phyloP scores from a whole-genome alignment of 2,329 filamentous ascomycete genomes.

The Teratosphaeria zuluensis region DNA sequence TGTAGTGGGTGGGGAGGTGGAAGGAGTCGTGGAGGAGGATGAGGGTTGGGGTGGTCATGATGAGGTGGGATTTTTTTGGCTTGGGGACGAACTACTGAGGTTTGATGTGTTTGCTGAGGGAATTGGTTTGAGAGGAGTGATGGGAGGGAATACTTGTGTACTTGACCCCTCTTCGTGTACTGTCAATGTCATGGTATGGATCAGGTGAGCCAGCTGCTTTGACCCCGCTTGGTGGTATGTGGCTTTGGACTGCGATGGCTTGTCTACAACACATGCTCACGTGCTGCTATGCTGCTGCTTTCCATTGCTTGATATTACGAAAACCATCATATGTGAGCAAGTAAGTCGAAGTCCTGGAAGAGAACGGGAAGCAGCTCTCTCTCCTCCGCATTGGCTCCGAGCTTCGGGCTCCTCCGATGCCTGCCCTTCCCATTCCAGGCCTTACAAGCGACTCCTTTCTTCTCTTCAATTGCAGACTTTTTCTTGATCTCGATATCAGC shows the following conservation, averaged over 20 bases:
- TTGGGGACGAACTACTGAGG: not conserved
- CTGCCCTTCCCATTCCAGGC: not conserved
- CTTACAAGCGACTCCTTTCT: not conserved
- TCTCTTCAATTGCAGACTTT: not conserved
- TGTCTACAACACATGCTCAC: not conserved
- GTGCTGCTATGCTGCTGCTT: not conserved
- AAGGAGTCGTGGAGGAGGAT: slow-evolving; percentile 3
- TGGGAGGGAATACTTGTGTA: not conserved
- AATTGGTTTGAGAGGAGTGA: not conserved
- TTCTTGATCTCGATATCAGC: not conserved
- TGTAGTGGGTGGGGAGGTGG: slow-evolving; percentile 3
- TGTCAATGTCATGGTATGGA: not conserved
- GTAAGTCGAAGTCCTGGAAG: too few species aligned
- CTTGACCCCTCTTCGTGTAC: not conserved
- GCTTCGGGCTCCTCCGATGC: not conserved
- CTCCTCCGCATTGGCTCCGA: not conserved
- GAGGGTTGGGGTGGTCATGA: too few species aligned
- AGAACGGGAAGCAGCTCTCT: not conserved
- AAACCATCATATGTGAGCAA: too few species aligned
- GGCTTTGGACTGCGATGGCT: not conserved
- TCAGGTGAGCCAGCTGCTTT: not conserved
- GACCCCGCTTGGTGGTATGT: not conserved
- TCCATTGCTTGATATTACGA: not conserved
- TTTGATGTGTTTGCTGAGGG: not conserved
- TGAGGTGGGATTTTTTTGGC: not conserved